Evolutionary conservation across 2,329 filamentous ascomycete genomes (phyloP).

Genomic region (Penicillium janthinellum): DNA sequence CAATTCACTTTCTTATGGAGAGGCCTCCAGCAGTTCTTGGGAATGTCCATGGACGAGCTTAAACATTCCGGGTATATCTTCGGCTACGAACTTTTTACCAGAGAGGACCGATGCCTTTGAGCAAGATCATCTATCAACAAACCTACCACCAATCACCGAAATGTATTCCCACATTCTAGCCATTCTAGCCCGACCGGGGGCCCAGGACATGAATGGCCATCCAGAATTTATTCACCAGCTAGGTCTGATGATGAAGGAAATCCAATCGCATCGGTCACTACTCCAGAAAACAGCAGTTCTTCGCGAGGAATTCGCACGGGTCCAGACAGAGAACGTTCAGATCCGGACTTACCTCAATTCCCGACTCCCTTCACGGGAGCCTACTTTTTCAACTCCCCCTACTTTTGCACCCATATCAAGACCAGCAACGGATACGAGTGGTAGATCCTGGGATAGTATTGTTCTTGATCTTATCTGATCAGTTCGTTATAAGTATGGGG

Average conservation of each 20-base stretch:
- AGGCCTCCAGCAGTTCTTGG: background rate
- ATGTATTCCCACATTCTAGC: conserved; percentile 17
- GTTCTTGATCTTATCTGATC: conserved; percentile 27
- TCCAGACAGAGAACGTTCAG: conserved; percentile 29
- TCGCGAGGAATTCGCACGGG: conserved; percentile 25
- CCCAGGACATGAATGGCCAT: background rate
- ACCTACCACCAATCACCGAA: conserved; percentile 12
- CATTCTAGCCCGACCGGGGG: conserved; percentile 15
- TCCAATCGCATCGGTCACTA: conserved; percentile 23
- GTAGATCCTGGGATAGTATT: conserved; percentile 30
- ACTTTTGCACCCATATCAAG: conserved; percentile 11
- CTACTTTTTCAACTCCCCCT: conserved; percentile 9
- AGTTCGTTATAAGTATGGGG: too few relatives aligned
- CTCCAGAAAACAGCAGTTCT: conserved; percentile 23
- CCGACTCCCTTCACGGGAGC: conserved; percentile 13
- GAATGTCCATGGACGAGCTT: background rate
- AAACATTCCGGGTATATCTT: background rate
- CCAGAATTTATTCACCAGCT: conserved; percentile 27
- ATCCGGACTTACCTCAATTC: conserved; percentile 24
- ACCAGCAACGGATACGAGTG: conserved; percentile 17
- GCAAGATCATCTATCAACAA: conserved; percentile 1
- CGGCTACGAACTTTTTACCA: background rate
- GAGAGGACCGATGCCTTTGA: conserved; percentile 1
- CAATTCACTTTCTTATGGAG: background rate
- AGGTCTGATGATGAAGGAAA: conserved; percentile 25